Percentiles rank a stretch among this genome's conserved stretches.
Conservation (phyloP, 2,329 filamentous ascomycete species). For the Pleomassaria siparia region DNA sequence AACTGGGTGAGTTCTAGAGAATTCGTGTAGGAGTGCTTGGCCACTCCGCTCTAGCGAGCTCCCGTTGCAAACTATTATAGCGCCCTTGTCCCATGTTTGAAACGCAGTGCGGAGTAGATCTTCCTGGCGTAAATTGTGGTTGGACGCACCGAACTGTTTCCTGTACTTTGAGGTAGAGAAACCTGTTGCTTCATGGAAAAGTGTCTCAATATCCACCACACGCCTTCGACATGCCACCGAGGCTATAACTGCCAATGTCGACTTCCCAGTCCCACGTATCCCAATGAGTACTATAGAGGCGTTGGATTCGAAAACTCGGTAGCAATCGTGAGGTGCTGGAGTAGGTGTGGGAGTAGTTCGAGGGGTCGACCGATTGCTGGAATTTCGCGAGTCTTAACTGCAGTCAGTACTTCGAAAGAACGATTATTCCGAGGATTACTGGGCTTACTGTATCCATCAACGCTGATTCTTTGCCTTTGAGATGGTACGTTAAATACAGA, state of each 20-base stretch:
- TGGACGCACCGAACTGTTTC: conserved; percentile 60
- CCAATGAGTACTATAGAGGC: conserved; percentile 74
- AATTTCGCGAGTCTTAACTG: conserved; percentile 19
- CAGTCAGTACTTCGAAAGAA: background rate
- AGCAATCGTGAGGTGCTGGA: conserved; percentile 6
- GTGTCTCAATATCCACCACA: conserved; percentile 68
- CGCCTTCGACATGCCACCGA: conserved; percentile 69
- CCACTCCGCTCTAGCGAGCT: conserved; percentile 67
- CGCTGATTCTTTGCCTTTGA: conserved; percentile 10
- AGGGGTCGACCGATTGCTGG: conserved; percentile 31
- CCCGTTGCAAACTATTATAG: conserved; percentile 71
- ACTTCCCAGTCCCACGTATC: conserved; percentile 73
- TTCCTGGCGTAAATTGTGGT: conserved; percentile 66
- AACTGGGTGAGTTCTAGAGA: conserved; percentile 66
- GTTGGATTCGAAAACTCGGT: conserved; percentile 56
- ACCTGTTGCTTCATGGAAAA: conserved; percentile 66
- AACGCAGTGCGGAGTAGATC: conserved; percentile 64
- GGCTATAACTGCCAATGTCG: conserved; percentile 73
- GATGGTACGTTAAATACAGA: conserved; percentile 11
- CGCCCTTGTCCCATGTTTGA: conserved; percentile 58
- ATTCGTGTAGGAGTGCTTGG: conserved; percentile 62
- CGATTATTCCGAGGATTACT: background rate
- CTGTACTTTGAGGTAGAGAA: conserved; percentile 65
- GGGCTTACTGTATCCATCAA: conserved; percentile 14
- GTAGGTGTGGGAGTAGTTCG: conserved; percentile 20